Base-by-base conservation (phyloP, 805 yeast genomes). In the Candida berthetii region DNA sequence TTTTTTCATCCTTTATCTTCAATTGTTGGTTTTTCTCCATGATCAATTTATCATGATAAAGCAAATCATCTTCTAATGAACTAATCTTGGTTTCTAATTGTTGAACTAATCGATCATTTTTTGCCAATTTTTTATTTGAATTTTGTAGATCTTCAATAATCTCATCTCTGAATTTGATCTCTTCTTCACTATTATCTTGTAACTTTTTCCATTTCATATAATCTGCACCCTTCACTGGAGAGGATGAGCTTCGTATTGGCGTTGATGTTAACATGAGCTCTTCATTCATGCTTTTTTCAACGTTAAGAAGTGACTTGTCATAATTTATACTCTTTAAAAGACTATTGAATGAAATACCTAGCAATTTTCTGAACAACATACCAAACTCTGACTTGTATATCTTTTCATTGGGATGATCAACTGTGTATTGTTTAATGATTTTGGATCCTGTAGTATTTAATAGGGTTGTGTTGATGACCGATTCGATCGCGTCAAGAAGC, bases 361-460 rank as follows among this genome's bases (percentile, higher is more conserved):
- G 43, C 18, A 66, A 44, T 7, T 60, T 55, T 20, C 50, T 50
- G 38, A 64, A 63, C 17, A 62, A 42, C 15, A 52, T 47, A 25
- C 50, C 44, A 49, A 63, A 61, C 16, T 63, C 66, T 9, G 56
- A 49, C 42, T 57, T 65, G 39, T 56, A 52, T 1, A 66, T 50
- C 37, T 60, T 59, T 34, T 50, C 49, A 35, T 52, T 49, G n/a
- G 54, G 52, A 22, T 62, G 55, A 7, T 55, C 58, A 16, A 47
- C 53, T 11, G 60, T 49, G 43, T 57, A 65, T n/a, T 57, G 52
- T 15, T 45, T 53, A 10, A 63, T 39, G 9, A 58, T 52, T 16
- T 45, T 44, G 16, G 45, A 40, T 2, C 62, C 64, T 3, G 55
- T 41, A 7, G 53, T 49, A n/a, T 60, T 55, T 3, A 63, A 41